Percentiles rank a stretch among this genome's conserved stretches.
phyloP scores from a whole-genome alignment of 1,284 basidiomycete genomes.

The Ceratobasidium sp. region DNA sequence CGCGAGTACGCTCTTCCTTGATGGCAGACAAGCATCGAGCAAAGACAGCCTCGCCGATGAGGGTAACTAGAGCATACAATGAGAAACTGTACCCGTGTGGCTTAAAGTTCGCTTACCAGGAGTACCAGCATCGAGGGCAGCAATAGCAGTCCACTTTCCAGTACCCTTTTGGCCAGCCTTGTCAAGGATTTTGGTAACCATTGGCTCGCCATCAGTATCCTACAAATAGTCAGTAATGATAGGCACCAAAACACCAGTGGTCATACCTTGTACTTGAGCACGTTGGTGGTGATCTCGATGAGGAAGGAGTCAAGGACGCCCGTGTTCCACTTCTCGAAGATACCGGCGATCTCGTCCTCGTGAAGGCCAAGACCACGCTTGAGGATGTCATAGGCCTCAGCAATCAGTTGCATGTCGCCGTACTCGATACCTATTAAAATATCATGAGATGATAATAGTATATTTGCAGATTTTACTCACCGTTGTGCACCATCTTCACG shows the following conservation, averaged over 20 bases:
- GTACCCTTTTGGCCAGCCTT: constrained; percentile 99
- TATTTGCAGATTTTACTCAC: constrained; percentile 56
- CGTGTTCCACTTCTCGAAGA: constrained; percentile 95
- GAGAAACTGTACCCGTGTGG: background rate
- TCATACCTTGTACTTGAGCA: constrained; percentile 82
- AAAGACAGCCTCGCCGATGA: constrained; percentile 99
- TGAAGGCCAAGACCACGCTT: constrained; percentile 90
- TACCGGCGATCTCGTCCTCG: constrained; percentile 88
- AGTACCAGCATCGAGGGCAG: constrained; percentile 94
- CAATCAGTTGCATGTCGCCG: constrained; percentile 99
- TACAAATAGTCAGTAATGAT: background rate
- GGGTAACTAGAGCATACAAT: constrained; percentile 70
- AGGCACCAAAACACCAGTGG: background rate
- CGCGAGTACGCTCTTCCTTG: constrained; percentile 96
- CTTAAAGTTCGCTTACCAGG: constrained; percentile 61
- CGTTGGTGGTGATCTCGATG: constrained; percentile 96
- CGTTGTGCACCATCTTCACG: constrained; percentile 99
- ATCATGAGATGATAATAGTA: constrained; percentile 13
- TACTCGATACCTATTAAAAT: constrained; percentile 86
- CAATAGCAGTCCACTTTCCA: constrained; percentile 99
- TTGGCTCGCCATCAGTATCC: constrained; percentile 90
- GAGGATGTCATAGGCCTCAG: constrained; percentile 98
- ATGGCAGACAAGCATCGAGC: constrained; percentile 97
- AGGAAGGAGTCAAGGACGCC: constrained; percentile 98
- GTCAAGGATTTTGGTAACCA: constrained; percentile 95